phyloP scores from a whole-genome alignment of 164 flowering plant species.

The Dillenia turbinata region DNA sequence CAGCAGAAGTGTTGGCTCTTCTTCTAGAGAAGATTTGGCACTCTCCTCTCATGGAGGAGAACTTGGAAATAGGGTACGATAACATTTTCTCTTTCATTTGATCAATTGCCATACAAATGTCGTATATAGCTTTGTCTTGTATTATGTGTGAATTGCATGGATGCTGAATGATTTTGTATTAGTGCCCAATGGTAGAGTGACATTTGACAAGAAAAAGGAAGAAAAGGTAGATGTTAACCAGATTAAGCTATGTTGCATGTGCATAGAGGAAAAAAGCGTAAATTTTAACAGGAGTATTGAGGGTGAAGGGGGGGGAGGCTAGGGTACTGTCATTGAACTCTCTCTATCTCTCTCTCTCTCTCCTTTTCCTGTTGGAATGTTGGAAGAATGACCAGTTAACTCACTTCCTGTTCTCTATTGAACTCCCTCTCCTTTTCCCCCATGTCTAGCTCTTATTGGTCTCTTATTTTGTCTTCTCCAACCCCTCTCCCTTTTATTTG shows the following conservation, averaged over 20 bases:
- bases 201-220: too few species aligned
- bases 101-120: slow-evolving; percentile 1
- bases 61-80: slow-evolving; percentile 44
- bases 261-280: not conserved
- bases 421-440: too few species aligned
- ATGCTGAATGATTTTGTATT: too few species aligned
- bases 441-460: too few species aligned
- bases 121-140: not conserved
- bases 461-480: too few species aligned
- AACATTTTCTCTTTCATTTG: slow-evolving; percentile 1
- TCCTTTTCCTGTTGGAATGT: not conserved
- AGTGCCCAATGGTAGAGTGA: too few species aligned
- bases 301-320: too few species aligned
- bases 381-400: too few species aligned
- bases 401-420: too few species aligned
- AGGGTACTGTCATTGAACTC: too few species aligned
- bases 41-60: slow-evolving; percentile 34
- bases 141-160: not conserved
- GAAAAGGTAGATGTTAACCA: not conserved
- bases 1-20: slow-evolving; percentile 29
- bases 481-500: not conserved
- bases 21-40: slow-evolving; percentile 40
- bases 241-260: not conserved
- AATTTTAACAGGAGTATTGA: too few species aligned
- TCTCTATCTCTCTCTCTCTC: not conserved